phyloP scores from a whole-genome alignment of 495 filamentous ascomycete genomes.

The Tirmania nivea region DNA sequence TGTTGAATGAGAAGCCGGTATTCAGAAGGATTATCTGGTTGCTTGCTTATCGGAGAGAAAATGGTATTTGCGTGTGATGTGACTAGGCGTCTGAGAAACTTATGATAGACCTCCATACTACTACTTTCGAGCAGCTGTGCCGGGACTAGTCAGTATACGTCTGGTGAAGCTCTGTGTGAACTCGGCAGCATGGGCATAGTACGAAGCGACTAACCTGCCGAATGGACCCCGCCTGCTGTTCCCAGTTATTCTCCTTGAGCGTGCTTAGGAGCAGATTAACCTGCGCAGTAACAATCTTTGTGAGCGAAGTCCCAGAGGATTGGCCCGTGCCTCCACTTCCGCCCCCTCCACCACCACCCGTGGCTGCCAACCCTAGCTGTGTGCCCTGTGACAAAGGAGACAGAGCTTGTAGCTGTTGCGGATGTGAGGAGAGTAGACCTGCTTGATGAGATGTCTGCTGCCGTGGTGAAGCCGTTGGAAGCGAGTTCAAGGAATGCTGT shows the following conservation, averaged over 20 bases:
- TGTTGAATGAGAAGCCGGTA: conserved; percentile 63
- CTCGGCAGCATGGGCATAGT: too few species aligned
- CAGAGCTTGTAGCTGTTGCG: conserved; percentile 10
- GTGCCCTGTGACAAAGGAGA: conserved; percentile 14
- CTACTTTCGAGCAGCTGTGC: conserved; percentile 68
- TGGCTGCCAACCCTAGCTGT: conserved; percentile 15
- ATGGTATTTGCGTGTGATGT: conserved; percentile 67
- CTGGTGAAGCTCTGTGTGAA: too few species aligned
- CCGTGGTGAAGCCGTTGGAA: background rate
- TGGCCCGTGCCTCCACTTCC: conserved; percentile 17
- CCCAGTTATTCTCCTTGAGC: conserved; percentile 91
- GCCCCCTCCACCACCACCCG: conserved; percentile 19
- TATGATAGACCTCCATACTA: conserved; percentile 91
- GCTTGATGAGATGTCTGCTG: conserved; percentile 6
- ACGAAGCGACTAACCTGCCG: conserved; percentile 41
- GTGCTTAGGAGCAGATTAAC: conserved; percentile 82
- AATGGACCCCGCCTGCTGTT: conserved; percentile 73
- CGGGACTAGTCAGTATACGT: background rate
- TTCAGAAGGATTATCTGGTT: conserved; percentile 50
- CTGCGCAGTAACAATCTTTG: conserved; percentile 85
- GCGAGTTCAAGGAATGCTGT: background rate
- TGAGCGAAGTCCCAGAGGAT: conserved; percentile 21
- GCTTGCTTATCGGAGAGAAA: conserved; percentile 51
- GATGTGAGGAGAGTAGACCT: conserved; percentile 10
- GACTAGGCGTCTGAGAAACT: conserved; percentile 76